A percentile compares a stretch with the other conserved stretches of the same genome.
These are phyloP conservation scores for Hemileccinum impolitum DNA, from an alignment of 768 basidiomycete genomes.

Conservation along the genomic window DNA sequence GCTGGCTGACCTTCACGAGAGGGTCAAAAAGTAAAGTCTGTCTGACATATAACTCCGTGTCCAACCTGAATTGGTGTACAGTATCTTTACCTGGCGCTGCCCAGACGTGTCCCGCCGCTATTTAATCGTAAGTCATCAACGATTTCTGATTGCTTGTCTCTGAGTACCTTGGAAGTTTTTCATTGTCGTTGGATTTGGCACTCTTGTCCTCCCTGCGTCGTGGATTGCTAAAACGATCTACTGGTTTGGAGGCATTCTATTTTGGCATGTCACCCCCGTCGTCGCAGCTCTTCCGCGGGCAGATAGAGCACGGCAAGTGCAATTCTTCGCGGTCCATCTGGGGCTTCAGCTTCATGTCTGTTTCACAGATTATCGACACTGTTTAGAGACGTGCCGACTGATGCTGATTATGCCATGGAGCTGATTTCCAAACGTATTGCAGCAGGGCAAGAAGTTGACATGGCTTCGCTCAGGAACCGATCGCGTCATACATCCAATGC, in stretches of 20 bases:
- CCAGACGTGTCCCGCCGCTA: conserved; percentile 50
- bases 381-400: conserved; percentile 57
- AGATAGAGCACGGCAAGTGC: conserved; percentile 44
- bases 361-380: conserved; percentile 42
- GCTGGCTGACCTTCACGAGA: conserved; percentile 60
- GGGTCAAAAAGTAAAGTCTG: conserved; percentile 53
- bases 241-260: conserved; percentile 47
- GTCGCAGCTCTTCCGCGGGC: conserved; percentile 46
- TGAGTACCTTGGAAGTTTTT: conserved; percentile 30
- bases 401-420: conserved; percentile 69
- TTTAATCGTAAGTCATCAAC: conserved; percentile 37
- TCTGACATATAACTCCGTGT: not conserved
- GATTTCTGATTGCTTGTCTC: not conserved
- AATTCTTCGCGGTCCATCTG: not conserved
- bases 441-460: conserved; percentile 47
- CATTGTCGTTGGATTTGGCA: conserved; percentile 36
- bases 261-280: conserved; percentile 63
- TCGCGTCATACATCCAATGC: conserved; percentile 15
- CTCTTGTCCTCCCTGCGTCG: conserved; percentile 45
- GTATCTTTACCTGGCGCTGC: conserved; percentile 67
- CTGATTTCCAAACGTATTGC: conserved; percentile 59
- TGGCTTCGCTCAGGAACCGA: conserved; percentile 24
- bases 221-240: conserved; percentile 48
- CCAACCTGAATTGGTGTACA: conserved; percentile 22
- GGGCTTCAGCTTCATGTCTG: conserved; percentile 1